phyloP scores from a whole-genome alignment of 2,329 filamentous ascomycete species.

The Phaeosphaeriaceae sp. region DNA sequence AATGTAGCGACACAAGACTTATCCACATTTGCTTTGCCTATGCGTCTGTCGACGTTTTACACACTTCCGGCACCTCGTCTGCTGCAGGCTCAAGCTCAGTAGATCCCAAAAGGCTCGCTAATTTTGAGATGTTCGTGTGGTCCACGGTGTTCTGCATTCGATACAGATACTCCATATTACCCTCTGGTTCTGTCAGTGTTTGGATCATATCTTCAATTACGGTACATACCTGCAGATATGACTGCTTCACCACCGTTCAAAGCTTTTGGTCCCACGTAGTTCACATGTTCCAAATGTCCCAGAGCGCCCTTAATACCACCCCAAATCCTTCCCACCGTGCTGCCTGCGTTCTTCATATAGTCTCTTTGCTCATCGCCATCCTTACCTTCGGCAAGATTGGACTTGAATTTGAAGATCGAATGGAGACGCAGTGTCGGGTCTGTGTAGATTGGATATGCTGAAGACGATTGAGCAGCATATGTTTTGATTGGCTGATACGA shows the following conservation, averaged over 20 bases:
- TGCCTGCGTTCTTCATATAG: constrained; percentile 30
- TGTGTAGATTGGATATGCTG: constrained; percentile 31
- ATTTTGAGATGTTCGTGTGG: constrained; percentile 25
- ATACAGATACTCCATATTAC: constrained; percentile 30
- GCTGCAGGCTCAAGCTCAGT: background rate
- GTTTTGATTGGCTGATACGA: constrained; percentile 34
- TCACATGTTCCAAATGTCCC: constrained; percentile 21
- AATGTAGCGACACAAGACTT: background rate
- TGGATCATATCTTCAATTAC: background rate
- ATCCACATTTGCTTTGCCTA: background rate
- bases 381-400: constrained; percentile 16
- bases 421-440: constrained; percentile 28
- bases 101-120: constrained; percentile 8
- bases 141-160: constrained; percentile 38
- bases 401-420: constrained; percentile 30
- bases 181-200: constrained; percentile 17
- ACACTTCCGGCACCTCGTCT: background rate
- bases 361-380: constrained; percentile 22
- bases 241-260: constrained; percentile 33
- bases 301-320: constrained; percentile 29
- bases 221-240: constrained; percentile 17
- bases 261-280: constrained; percentile 28
- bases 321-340: constrained; percentile 13
- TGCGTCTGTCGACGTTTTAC: background rate
- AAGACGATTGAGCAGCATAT: constrained; percentile 21